A percentile compares a stretch with the other conserved stretches of the same genome.
These are phyloP conservation scores for Xylariales sp. DNA, from an alignment of 2,329 filamentous ascomycete genomes.

Conservation along the genomic window DNA sequence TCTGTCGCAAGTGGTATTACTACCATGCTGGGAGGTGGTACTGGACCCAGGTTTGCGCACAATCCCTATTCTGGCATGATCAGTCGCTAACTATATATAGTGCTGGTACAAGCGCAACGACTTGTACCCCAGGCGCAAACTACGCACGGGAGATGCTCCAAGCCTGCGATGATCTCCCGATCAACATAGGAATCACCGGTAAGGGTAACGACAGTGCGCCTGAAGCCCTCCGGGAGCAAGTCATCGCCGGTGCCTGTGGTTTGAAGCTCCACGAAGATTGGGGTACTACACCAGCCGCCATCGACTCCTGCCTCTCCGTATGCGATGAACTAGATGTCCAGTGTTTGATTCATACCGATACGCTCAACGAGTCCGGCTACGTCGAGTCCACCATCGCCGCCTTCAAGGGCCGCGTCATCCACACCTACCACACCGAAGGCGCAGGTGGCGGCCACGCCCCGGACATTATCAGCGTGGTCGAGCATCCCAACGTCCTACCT, in stretches of 20 bases:
- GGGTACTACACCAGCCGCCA: conserved; percentile 86
- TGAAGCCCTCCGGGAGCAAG: conserved; percentile 70
- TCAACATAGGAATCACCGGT: conserved; percentile 87
- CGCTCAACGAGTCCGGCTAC: conserved; percentile 94
- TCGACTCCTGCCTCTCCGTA: conserved; percentile 78
- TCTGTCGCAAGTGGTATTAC: conserved; percentile 82
- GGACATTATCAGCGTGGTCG: conserved; percentile 91
- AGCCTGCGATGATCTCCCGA: conserved; percentile 71
- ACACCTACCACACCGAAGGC: conserved; percentile 96
- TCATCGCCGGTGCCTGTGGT: conserved; percentile 78
- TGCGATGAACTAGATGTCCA: conserved; percentile 92
- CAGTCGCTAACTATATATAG: conserved; percentile 36
- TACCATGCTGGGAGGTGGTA: conserved; percentile 85
- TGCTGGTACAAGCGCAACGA: conserved; percentile 86
- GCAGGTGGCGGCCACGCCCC: conserved; percentile 92
- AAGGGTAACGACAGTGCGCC: conserved; percentile 85
- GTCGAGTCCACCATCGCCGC: conserved; percentile 86
- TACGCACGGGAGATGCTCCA: conserved; percentile 89
- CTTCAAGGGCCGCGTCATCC: conserved; percentile 82
- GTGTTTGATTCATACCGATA: conserved; percentile 92
- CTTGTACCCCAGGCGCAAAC: conserved; percentile 81
- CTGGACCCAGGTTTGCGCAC: conserved; percentile 68
- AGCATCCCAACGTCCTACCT: conserved; percentile 82
- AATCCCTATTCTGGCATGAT: too few relatives aligned
- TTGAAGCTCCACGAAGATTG: conserved; percentile 96